These are phyloP conservation scores for Leishmania tarentolae DNA, from an alignment of 208 protist species.

Conservation along the genomic window DNA sequence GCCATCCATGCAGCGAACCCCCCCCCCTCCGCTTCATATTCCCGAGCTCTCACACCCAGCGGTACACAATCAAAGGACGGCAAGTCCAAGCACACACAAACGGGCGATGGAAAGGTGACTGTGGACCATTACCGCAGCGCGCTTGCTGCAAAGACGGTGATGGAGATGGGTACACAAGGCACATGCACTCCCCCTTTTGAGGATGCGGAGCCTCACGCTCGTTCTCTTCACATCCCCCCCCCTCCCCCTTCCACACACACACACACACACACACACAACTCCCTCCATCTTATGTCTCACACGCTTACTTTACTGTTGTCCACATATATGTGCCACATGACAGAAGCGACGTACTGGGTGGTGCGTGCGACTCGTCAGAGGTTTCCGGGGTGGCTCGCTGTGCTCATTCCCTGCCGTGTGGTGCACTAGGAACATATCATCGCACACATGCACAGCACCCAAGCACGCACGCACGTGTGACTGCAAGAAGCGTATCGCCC, in stretches of 20 bases:
- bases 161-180: not conserved
- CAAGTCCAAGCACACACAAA: not conserved
- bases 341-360: not conserved
- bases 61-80: not conserved
- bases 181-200: too few species aligned
- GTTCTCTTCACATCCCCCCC: too few species aligned
- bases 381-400: not conserved
- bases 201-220: too few species aligned
- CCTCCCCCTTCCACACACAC: too few species aligned
- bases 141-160: not conserved
- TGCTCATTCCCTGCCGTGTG: not conserved
- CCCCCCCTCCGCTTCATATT: too few species aligned
- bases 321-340: not conserved
- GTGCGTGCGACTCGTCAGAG: not conserved
- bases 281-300: not conserved
- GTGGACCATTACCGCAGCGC: not conserved
- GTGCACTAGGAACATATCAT: not conserved
- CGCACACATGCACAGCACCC: slow-evolving; percentile 1
- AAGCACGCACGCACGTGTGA: not conserved
- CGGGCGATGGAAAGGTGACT: not conserved
- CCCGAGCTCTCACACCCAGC: not conserved
- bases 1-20: not conserved
- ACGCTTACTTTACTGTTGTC: not conserved
- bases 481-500: too few species aligned
- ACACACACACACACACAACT: too few species aligned